A percentile compares a stretch with the other conserved stretches of the same genome.
Conservation (phyloP, 2,329 filamentous ascomycete species). For the Bipolaris cookei region DNA sequence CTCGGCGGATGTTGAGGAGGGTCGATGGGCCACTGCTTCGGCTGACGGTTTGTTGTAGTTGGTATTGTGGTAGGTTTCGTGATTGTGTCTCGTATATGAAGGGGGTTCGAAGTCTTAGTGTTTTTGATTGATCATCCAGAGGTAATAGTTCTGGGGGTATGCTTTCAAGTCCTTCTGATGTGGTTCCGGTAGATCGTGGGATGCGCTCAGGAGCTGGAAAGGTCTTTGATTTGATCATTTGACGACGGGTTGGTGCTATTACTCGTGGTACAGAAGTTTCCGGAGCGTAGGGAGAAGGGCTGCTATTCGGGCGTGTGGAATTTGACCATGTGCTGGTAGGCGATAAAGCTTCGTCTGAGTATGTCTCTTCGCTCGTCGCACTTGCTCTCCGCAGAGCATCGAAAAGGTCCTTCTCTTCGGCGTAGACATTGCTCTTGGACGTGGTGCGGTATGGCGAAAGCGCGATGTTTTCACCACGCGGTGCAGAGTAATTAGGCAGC, state of each 20-base stretch:
- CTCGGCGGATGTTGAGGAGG: conserved; percentile 29
- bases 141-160: conserved; percentile 23
- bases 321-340: conserved; percentile 9
- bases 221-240: conserved; percentile 1
- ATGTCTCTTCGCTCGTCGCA: not conserved
- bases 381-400: not conserved
- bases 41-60: conserved; percentile 26
- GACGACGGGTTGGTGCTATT: not conserved
- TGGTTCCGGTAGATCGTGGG: not conserved
- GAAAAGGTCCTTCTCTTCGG: conserved; percentile 2
- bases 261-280: not conserved
- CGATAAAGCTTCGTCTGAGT: conserved; percentile 4
- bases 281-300: conserved; percentile 4
- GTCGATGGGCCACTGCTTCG: conserved; percentile 13
- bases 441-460: conserved; percentile 2
- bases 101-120: conserved; percentile 22
- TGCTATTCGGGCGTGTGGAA: conserved; percentile 3
- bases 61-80: conserved; percentile 29
- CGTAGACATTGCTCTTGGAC: not conserved
- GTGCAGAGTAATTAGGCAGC: not conserved
- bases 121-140: conserved; percentile 20
- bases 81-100: conserved; percentile 30
- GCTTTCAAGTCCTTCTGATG: not conserved
- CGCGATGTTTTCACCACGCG: not conserved
- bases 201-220: not conserved